Evolutionary conservation across 345 rosid genomes (phyloP), one percentile per base, ranked within the genome.

Genomic region (Kernera saxatilis): DNA sequence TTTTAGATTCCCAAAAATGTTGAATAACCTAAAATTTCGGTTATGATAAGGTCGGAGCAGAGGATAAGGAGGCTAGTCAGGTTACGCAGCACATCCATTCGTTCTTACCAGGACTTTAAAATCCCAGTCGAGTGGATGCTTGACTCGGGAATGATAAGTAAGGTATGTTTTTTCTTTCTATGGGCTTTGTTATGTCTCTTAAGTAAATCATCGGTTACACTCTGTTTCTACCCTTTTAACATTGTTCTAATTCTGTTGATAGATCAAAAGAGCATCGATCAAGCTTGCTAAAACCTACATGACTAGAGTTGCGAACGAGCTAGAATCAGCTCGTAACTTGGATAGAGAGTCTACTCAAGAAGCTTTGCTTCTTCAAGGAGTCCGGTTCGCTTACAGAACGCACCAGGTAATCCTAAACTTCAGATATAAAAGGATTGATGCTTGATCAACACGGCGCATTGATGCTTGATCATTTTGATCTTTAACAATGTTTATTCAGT

Each of bases 91-190:
- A 78, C 90, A 14, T 88, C 70, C 11, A 65, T 87, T 82, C 84
- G 45, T 27, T 74, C 88, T 54, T 90, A 88, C 65, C 82, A 85
- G 45, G 90, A 87, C 37, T 86, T 69, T 67, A 83, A 82, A 60
- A 84, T 93, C 76, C 98, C 97, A 50, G 83, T 80, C 27, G 86
- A 82, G 60, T 93, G 97, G 98, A 88, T 90, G 97, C 89, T 87
- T 52, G 98, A 93, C 74, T 75, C 90, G 2, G 96, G 95, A 67
- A 81, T 90, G 55, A 78, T 82, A 69, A 80, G 62, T 63, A 88
- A 80, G 81, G 98, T 87, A 37, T 41, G 36, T 18, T 14, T 13
- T 61, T 35, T 36, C n/a, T 32, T 12, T 46, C 33, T 21, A 15
- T 29, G 44, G 5, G 4, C 19, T 56, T 37, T 30, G 23, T 9